Conservation (phyloP, 2,329 filamentous ascomycete species). For the Chaetothyriales sp. region DNA sequence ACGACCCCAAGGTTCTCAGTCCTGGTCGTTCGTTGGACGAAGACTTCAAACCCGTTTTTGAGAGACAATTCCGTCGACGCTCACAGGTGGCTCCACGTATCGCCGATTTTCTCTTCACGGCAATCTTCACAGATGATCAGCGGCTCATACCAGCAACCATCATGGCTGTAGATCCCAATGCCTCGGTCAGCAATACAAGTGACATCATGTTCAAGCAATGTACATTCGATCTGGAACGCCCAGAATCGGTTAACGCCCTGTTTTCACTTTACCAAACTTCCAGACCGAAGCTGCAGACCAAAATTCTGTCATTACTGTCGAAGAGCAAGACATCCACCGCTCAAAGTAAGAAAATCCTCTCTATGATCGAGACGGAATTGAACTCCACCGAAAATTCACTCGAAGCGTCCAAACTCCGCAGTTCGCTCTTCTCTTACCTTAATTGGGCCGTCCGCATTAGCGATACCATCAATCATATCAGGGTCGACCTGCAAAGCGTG, state of each 20-base stretch:
- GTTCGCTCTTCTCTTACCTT: slow-evolving; percentile 71
- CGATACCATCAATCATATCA: slow-evolving; percentile 50
- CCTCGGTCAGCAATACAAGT: slow-evolving; percentile 65
- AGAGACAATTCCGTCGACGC: slow-evolving; percentile 19
- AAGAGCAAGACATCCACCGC: slow-evolving; percentile 63
- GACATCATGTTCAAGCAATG: slow-evolving; percentile 80
- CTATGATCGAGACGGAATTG: slow-evolving; percentile 55
- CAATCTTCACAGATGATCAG: slow-evolving; percentile 70
- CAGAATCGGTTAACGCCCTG: slow-evolving; percentile 47
- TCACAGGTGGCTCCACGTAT: slow-evolving; percentile 25
- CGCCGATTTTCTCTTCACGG: slow-evolving; percentile 63
- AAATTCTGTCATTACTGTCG: slow-evolving; percentile 60
- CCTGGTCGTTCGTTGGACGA: slow-evolving; percentile 11
- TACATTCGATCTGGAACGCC: slow-evolving; percentile 54
- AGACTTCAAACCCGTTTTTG: slow-evolving; percentile 26
- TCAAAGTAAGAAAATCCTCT: slow-evolving; percentile 53
- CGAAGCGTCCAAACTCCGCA: slow-evolving; percentile 66
- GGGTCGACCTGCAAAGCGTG: slow-evolving; percentile 46
- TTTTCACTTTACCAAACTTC: slow-evolving; percentile 61
- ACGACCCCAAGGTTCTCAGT: slow-evolving; percentile 36
- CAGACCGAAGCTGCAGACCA: slow-evolving; percentile 60
- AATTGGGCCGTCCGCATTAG: slow-evolving; percentile 74
- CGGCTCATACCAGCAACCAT: slow-evolving; percentile 73
- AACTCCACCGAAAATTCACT: slow-evolving; percentile 43
- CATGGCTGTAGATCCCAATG: slow-evolving; percentile 70